Percentiles rank a stretch among this genome's conserved stretches.
phyloP scores from a whole-genome alignment of 1,284 basidiomycete genomes.

The Malassezia psittaci region DNA sequence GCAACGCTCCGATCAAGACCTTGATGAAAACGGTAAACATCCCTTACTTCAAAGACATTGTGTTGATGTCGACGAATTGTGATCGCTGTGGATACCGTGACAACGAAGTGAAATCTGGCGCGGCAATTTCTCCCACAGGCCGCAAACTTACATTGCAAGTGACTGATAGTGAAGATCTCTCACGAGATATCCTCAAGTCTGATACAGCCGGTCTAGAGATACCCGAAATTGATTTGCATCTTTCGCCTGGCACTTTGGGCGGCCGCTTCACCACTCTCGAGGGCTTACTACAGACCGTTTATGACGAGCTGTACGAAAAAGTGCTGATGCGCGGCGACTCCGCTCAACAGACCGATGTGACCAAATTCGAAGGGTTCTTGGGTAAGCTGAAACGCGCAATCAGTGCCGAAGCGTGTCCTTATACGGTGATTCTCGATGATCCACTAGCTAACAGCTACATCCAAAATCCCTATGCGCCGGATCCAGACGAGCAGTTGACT shows the following conservation, averaged over 20 bases:
- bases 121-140: slow-evolving; percentile 73
- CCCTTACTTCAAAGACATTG: slow-evolving; percentile 96
- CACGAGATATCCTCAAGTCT: slow-evolving; percentile 67
- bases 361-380: slow-evolving; percentile 57
- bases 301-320: slow-evolving; percentile 86
- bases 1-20: slow-evolving; percentile 71
- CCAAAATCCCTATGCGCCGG: slow-evolving; percentile 66
- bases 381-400: slow-evolving; percentile 54
- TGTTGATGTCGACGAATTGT: slow-evolving; percentile 99
- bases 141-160: slow-evolving; percentile 81
- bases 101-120: slow-evolving; percentile 91
- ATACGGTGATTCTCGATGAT: slow-evolving; percentile 84
- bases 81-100: slow-evolving; percentile 88
- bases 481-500: slow-evolving; percentile 51
- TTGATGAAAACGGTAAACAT: slow-evolving; percentile 94
- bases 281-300: slow-evolving; percentile 85
- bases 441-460: slow-evolving; percentile 90
- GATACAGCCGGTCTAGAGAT: slow-evolving; percentile 73
- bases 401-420: slow-evolving; percentile 34
- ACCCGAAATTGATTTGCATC: slow-evolving; percentile 86
- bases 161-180: slow-evolving; percentile 85
- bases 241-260: slow-evolving; percentile 86
- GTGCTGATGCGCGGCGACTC: slow-evolving; percentile 71
- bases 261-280: slow-evolving; percentile 98
- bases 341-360: slow-evolving; percentile 13